Evolutionary conservation across 306 rosid genomes (phyloP).

Genomic region (Astragalus glycyphyllos): DNA sequence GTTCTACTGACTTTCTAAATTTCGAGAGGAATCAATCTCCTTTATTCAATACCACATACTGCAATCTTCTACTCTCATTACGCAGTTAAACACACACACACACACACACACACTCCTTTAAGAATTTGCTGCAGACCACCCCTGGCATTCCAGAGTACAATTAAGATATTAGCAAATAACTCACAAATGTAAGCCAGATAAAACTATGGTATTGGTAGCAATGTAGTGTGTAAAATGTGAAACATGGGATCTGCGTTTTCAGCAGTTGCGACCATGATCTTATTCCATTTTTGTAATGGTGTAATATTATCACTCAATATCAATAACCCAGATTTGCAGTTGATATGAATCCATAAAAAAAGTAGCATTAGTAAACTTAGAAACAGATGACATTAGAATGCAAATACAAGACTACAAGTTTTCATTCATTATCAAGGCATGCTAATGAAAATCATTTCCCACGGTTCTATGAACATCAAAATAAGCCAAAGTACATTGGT

Average conservation of each 20-base stretch:
- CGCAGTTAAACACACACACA: neutral
- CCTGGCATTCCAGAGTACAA: slow-evolving; percentile 12
- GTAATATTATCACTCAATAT: slow-evolving; percentile 1
- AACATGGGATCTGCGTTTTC: slow-evolving; percentile 12
- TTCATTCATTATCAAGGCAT: neutral
- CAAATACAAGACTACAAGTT: neutral
- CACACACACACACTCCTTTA: neutral
- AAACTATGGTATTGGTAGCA: neutral
- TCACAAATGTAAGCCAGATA: neutral
- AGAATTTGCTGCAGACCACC: too few relatives aligned
- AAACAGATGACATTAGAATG: neutral
- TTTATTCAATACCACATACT: neutral
- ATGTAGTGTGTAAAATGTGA: neutral
- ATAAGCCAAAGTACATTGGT: neutral
- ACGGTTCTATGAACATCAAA: neutral
- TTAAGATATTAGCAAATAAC: slow-evolving; percentile 25
- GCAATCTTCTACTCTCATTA: neutral
- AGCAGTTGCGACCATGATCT: neutral
- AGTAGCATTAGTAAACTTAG: neutral
- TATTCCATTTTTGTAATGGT: neutral
- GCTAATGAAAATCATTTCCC: neutral
- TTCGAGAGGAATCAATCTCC: neutral
- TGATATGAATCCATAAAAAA: slow-evolving; percentile 9
- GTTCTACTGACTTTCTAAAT: neutral
- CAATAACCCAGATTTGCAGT: slow-evolving; percentile 17